These are phyloP conservation scores for Fragaria vesca DNA, from an alignment of 306 rosid genomes.

Conservation along the genomic window DNA sequence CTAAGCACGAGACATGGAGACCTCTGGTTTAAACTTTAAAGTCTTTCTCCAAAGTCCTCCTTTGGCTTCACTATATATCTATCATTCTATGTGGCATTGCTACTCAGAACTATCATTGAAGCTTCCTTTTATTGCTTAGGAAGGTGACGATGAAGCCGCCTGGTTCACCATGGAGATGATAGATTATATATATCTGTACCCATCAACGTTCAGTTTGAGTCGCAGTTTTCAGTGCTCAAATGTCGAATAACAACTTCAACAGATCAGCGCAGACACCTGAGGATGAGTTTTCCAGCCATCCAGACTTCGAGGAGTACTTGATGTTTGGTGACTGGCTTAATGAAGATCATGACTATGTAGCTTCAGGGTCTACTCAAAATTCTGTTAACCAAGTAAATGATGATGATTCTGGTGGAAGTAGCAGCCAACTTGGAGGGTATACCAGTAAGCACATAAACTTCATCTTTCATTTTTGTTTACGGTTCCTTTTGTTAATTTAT, in stretches of 20 bases:
- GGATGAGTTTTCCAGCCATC: conserved; percentile 28
- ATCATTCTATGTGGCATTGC: conserved; percentile 25
- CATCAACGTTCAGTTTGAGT: conserved; percentile 9
- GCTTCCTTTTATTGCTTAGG: conserved; percentile 63
- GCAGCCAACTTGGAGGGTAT: conserved; percentile 37
- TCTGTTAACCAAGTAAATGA: conserved; percentile 32
- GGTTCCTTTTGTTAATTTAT: not conserved
- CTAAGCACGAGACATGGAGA: conserved; percentile 31
- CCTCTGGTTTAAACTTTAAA: not conserved
- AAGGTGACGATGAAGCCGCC: conserved; percentile 61
- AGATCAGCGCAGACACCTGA: conserved; percentile 30
- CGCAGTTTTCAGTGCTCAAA: conserved; percentile 14
- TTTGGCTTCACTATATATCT: not conserved
- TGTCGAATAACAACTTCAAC: conserved; percentile 45
- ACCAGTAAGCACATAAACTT: conserved; percentile 41
- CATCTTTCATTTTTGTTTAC: not conserved
- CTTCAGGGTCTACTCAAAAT: conserved; percentile 28
- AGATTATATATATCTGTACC: conserved; percentile 25
- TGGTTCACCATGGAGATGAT: conserved; percentile 6
- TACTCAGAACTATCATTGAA: conserved; percentile 42
- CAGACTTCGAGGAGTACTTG: conserved; percentile 50
- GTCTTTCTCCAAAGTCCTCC: conserved; percentile 51
- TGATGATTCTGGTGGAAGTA: conserved; percentile 36
- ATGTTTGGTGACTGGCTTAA: conserved; percentile 47
- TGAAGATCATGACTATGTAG: conserved; percentile 25